A percentile compares a stretch with the other conserved stretches of the same genome.
Conservation (phyloP, 192 early-diverging fungal genomes). For the Jimgerdemannia lactiflua region DNA sequence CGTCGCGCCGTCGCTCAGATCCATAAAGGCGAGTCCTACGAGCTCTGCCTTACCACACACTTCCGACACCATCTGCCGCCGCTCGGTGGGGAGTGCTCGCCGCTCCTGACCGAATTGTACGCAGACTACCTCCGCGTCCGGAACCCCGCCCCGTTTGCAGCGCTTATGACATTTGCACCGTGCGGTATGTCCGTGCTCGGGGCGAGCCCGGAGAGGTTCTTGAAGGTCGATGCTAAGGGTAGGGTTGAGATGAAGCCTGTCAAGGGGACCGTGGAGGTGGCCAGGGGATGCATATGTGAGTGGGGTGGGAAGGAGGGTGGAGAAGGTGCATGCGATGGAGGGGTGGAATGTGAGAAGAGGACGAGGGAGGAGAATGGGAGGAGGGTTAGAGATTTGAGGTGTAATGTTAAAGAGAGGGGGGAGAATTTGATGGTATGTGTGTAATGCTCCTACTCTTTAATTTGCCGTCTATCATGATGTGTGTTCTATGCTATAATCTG, state of each 20-base stretch:
- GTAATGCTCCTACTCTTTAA: not conserved
- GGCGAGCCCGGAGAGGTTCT: slow-evolving; percentile 76
- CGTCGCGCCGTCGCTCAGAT: slow-evolving; percentile 59
- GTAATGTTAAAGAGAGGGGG: slow-evolving; percentile 85
- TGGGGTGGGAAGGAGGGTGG: slow-evolving; percentile 26
- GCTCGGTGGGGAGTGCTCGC: slow-evolving; percentile 1
- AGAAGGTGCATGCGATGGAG: slow-evolving; percentile 10
- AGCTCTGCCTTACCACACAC: slow-evolving; percentile 90
- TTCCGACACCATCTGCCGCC: slow-evolving; percentile 44
- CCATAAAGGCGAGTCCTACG: slow-evolving; percentile 89
- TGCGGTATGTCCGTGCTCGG: slow-evolving; percentile 23
- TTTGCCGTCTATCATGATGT: not conserved
- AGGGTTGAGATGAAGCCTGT: slow-evolving; percentile 93
- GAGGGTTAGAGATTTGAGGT: slow-evolving; percentile 37
- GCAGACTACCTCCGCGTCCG: slow-evolving; percentile 50
- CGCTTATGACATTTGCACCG: slow-evolving; percentile 58
- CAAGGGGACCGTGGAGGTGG: slow-evolving; percentile 76
- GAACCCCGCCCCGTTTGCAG: slow-evolving; percentile 89
- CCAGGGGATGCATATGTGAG: slow-evolving; percentile 41
- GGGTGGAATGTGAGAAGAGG: slow-evolving; percentile 20
- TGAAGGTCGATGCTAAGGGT: slow-evolving; percentile 41
- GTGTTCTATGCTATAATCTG: too few relatives aligned
- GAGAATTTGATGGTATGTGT: slow-evolving; percentile 91
- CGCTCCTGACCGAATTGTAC: slow-evolving; percentile 55
- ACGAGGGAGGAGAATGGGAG: slow-evolving; percentile 26